Conservation (phyloP, 2,329 filamentous ascomycete genomes). For the Cladosporium sp. region DNA sequence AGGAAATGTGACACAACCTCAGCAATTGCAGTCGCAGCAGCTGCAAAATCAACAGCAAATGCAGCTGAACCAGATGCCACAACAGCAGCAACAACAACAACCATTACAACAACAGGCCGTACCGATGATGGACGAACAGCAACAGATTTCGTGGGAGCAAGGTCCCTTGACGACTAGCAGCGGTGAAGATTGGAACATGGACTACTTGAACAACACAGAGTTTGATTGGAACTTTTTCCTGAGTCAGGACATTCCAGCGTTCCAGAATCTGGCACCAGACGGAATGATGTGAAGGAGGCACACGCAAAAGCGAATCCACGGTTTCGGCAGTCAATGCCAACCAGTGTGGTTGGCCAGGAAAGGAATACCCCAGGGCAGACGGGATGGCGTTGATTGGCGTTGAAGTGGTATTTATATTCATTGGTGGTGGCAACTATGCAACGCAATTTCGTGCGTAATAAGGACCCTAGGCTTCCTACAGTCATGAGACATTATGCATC, state of each 20-base stretch:
- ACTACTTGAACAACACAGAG: slow-evolving; percentile 28
- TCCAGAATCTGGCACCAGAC: slow-evolving; percentile 29
- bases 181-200: slow-evolving; percentile 31
- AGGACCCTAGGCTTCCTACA: too few relatives aligned
- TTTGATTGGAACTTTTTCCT: slow-evolving; percentile 33
- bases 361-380: too few relatives aligned
- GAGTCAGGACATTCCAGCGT: slow-evolving; percentile 28
- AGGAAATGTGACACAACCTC: background rate
- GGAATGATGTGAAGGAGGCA: slow-evolving; percentile 24
- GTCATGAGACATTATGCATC: background rate
- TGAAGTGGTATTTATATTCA: too few relatives aligned
- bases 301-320: background rate
- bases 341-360: too few relatives aligned
- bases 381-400: too few relatives aligned
- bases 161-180: slow-evolving; percentile 22
- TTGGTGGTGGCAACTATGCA: too few relatives aligned
- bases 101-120: background rate
- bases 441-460: too few relatives aligned
- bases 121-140: slow-evolving; percentile 10
- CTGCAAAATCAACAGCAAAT: background rate
- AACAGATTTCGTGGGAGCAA: slow-evolving; percentile 10
- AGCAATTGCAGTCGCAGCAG: slow-evolving; percentile 2
- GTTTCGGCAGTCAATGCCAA: background rate
- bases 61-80: background rate
- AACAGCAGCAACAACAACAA: background rate